Base-by-base conservation (phyloP, 768 basidiomycete genomes). In the Glaciozyma martinii region DNA sequence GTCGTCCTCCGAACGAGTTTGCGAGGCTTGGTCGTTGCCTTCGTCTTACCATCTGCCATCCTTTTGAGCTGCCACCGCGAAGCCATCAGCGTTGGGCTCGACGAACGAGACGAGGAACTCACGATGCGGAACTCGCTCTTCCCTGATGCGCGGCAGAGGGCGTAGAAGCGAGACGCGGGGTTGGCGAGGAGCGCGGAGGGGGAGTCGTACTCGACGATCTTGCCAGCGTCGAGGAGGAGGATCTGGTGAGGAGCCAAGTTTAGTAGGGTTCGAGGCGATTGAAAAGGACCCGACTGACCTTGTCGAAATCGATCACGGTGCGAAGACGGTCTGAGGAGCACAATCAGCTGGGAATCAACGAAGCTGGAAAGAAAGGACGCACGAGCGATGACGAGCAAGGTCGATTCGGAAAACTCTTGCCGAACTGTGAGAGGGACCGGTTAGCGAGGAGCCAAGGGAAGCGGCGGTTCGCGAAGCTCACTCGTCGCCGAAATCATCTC, bases 401-500 rank as follows among this genome's bases (percentile, higher is more conserved):
- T 71, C 37, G 64, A 66, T 29, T 67, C 65, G 40, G 71, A 60
- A 52, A 74, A 74, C 54, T 72, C 72, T 30, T 54, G 33, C 0
- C 68, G 61, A 30, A 74, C 73, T 8, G 73, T 68, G 32, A 56
- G 60, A 0, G 68, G 63, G 63, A 73, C 70, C 30, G 12, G n/a
- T 42, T 19, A 43, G 30, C n/a, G 19, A 6, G 16, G 18, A 10
- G 4, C 3, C 16, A 3, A 5, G 15, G 1, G 40, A n/a, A 32
- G 6, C n/a, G 33, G 47, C 19, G 29, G 25, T 16, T 29, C 42
- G 25, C 13, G 7, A 21, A 83, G 80, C 74, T 94, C 91, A 62
- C 94, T 40, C 12, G 37, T 40, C 12, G 37, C 37, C 37, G 37
- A 40, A 40, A 40, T 94, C 77, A 90, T 91, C 12, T 87, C 82